Evolutionary conservation across 148 eudicot species (phyloP).

Genomic region (Camellia japonica): DNA sequence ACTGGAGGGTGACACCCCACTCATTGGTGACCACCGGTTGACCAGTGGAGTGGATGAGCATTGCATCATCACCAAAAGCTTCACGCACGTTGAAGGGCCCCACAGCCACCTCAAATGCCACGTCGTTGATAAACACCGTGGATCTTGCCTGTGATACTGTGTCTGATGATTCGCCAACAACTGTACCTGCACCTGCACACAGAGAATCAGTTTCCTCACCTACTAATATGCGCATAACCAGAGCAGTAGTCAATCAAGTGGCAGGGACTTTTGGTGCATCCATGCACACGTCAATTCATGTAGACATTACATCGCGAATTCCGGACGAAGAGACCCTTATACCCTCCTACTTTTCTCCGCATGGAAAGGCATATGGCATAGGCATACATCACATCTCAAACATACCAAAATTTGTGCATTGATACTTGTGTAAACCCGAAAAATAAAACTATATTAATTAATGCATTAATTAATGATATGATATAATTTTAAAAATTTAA

Average conservation of each 20-base stretch:
- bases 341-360: constrained; percentile 15
- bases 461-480: too few relatives aligned
- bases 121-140: constrained; percentile 75
- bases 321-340: constrained; percentile 24
- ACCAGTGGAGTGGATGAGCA: constrained; percentile 63
- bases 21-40: constrained; percentile 67
- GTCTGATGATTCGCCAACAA: constrained; percentile 27
- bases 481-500: too few relatives aligned
- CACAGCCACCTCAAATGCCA: constrained; percentile 59
- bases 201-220: constrained; percentile 7
- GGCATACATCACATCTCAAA: neutral
- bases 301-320: constrained; percentile 16
- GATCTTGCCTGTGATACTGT: constrained; percentile 38
- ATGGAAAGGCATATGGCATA: neutral
- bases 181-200: constrained; percentile 31
- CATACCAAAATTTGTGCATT: too few relatives aligned
- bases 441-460: too few relatives aligned
- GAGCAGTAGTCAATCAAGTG: constrained; percentile 37
- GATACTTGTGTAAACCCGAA: too few relatives aligned
- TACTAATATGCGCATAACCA: constrained; percentile 10
- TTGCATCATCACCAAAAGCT: constrained; percentile 73
- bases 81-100: constrained; percentile 69
- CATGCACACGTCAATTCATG: constrained; percentile 66
- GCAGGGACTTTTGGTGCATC: constrained; percentile 8
- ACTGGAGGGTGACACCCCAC: constrained; percentile 77